A percentile compares a stretch with the other conserved stretches of the same genome.
Evolutionary conservation across 2,329 filamentous ascomycete genomes (phyloP).

Genomic region (Byssoonygena ceratinophila): DNA sequence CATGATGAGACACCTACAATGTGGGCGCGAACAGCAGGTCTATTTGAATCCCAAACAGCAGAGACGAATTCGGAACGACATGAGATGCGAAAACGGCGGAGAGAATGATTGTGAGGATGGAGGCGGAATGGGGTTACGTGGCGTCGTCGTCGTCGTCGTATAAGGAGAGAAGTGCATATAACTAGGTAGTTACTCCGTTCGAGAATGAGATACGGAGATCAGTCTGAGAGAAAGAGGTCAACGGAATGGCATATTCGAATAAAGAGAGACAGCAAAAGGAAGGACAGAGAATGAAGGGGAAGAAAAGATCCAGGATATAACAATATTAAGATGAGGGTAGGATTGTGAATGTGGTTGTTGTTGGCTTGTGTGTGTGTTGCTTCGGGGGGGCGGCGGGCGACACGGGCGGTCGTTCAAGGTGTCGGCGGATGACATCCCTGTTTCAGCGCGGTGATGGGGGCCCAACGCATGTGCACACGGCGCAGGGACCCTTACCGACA

Average conservation of each 20-base stretch:
- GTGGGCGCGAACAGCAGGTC: not conserved
- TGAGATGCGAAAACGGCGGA: not conserved
- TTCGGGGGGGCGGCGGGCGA: too few relatives aligned
- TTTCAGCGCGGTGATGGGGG: too few relatives aligned
- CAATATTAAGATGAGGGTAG: not conserved
- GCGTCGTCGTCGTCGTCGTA: not conserved
- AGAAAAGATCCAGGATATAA: not conserved
- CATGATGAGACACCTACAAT: conserved; percentile 38
- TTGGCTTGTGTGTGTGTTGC: too few relatives aligned
- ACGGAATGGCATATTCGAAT: not conserved
- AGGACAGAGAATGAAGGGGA: not conserved
- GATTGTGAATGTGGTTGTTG: not conserved
- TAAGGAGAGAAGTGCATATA: not conserved
- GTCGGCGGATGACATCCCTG: too few relatives aligned
- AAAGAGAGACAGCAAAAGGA: not conserved
- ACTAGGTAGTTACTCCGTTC: too few relatives aligned
- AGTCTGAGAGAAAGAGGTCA: not conserved
- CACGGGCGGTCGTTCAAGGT: too few relatives aligned
- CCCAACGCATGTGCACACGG: too few relatives aligned
- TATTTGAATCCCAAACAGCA: not conserved
- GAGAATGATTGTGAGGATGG: not conserved
- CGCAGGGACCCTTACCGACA: too few relatives aligned
- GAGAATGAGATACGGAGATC: too few relatives aligned
- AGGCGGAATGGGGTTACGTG: not conserved
- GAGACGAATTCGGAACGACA: not conserved